A percentile compares a stretch with the other conserved stretches of the same genome.
These are phyloP conservation scores for Circinella umbellata DNA, from an alignment of 371 early-diverging fungal species.

Conservation along the genomic window DNA sequence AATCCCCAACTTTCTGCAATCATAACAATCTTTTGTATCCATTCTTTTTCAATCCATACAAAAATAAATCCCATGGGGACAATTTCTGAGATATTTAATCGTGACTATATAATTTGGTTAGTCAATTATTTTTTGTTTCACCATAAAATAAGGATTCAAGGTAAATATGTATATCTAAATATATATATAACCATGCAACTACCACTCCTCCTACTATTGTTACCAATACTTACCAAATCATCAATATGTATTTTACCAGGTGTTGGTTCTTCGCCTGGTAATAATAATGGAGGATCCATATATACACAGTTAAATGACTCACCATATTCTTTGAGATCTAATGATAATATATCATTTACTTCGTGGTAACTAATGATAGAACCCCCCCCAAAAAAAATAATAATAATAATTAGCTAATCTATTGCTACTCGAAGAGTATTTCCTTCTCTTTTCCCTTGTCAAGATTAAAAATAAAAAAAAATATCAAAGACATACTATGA, in stretches of 20 bases:
- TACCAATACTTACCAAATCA: constrained; percentile 57
- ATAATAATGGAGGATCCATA: constrained; percentile 90
- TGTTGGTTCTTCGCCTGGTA: constrained; percentile 70
- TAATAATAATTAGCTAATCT: no score
- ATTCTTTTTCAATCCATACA: constrained; percentile 92
- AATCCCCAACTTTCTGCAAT: constrained; percentile 84
- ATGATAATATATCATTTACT: constrained; percentile 37
- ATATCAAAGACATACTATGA: constrained; percentile 12
- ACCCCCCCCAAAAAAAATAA: no score
- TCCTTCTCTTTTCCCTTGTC: no score
- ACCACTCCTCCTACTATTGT: no score
- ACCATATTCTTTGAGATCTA: constrained; percentile 64
- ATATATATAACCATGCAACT: no score
- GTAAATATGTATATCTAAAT: no score
- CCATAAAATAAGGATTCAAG: no score
- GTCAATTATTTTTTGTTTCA: no score
- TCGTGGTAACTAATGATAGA: constrained; percentile 34
- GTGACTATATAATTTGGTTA: constrained; percentile 26
- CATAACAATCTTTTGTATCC: constrained; percentile 76
- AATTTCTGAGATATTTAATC: constrained; percentile 63
- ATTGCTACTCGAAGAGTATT: no score
- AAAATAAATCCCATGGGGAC: constrained; percentile 85
- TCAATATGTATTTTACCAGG: constrained; percentile 72
- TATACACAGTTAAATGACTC: constrained; percentile 79
- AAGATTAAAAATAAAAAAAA: no score